Base-by-base conservation (phyloP, 2,329 filamentous ascomycete genomes). In the Alternaria sp. region DNA sequence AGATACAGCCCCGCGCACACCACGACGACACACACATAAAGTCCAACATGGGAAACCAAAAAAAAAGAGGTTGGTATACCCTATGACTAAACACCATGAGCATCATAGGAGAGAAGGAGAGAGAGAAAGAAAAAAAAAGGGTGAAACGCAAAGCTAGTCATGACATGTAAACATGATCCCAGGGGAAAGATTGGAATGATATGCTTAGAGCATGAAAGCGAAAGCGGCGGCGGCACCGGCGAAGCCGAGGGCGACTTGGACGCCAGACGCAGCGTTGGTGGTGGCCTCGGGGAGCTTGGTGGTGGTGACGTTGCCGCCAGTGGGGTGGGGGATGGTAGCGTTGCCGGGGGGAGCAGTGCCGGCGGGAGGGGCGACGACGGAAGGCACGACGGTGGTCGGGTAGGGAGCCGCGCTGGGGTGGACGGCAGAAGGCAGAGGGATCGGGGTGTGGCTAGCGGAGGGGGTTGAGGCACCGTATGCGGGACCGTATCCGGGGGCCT, bases 141-240 rank as follows among this genome's bases (percentile, higher is more conserved):
- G n/a, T n/a, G 23, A 44, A 49, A 49, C 42, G 37, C 52, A 48
- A 46, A 34, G 29, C 44, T 48, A 48, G 31, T 48, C 44, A 48
- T 48, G 8, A 48, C 65, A 60, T 66, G 66, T 63, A 59, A 56
- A 63, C 65, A 68, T 64, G 17, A 50, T 48, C 45, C 52, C 17
- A 17, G n/a, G 31, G 37, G 14, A 40, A 24, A 28, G 17, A 17
- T 17, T 11, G 42, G 40, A 41, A 56, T 17, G 17, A 61, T 52
- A 51, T 46, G 58, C 63, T 70, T 77, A 77, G 48, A 77, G 65
- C 67, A 81, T 72, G 65, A 79, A 75, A 56, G 78, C 79, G 36
- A 79, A 65, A 62, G 74, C 78, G 53, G 78, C 80, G 24, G 77
- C 76, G 41, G 77, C 72, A 60, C 78, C 79, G 39, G 72, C 77